A percentile compares a stretch with the other conserved stretches of the same genome.
phyloP scores from a whole-genome alignment of 2,329 filamentous ascomycete species.

The Xylariaceae sp. region DNA sequence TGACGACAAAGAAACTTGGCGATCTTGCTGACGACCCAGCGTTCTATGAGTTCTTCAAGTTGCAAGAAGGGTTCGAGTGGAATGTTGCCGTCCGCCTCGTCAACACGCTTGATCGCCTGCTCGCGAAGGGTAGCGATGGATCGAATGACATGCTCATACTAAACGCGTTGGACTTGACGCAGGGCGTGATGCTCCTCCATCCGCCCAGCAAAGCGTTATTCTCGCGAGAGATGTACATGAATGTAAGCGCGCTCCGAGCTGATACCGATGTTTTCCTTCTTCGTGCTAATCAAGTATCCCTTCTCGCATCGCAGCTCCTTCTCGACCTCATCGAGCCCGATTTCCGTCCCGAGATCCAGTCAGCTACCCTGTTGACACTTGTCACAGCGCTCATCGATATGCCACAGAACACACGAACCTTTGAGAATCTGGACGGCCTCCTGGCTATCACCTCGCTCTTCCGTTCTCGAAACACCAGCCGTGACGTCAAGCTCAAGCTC shows the following conservation, averaged over 20 bases:
- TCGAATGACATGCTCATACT: constrained; percentile 86
- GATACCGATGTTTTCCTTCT: background rate
- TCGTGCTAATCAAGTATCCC: constrained; percentile 6
- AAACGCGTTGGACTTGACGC: constrained; percentile 79
- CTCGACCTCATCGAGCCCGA: constrained; percentile 89
- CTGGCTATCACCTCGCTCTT: constrained; percentile 89
- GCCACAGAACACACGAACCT: constrained; percentile 82
- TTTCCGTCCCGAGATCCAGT: constrained; percentile 89
- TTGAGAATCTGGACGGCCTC: constrained; percentile 86
- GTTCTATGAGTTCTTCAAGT: constrained; percentile 91
- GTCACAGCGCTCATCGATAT: constrained; percentile 83
- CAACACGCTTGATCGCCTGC: constrained; percentile 75
- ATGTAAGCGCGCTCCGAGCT: constrained; percentile 47
- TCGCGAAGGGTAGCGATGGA: constrained; percentile 76
- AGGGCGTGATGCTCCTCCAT: constrained; percentile 82
- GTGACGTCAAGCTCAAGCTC: constrained; percentile 91
- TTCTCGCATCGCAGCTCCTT: constrained; percentile 56
- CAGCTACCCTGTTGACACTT: constrained; percentile 80
- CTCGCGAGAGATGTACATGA: constrained; percentile 88
- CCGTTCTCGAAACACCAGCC: constrained; percentile 77
- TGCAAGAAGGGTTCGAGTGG: constrained; percentile 97
- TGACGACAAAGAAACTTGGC: constrained; percentile 56
- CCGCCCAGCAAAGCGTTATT: constrained; percentile 86
- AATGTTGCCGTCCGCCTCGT: constrained; percentile 87
- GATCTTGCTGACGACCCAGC: constrained; percentile 77